phyloP scores from a whole-genome alignment of 768 basidiomycete genomes.

The Obba rivulosa region DNA sequence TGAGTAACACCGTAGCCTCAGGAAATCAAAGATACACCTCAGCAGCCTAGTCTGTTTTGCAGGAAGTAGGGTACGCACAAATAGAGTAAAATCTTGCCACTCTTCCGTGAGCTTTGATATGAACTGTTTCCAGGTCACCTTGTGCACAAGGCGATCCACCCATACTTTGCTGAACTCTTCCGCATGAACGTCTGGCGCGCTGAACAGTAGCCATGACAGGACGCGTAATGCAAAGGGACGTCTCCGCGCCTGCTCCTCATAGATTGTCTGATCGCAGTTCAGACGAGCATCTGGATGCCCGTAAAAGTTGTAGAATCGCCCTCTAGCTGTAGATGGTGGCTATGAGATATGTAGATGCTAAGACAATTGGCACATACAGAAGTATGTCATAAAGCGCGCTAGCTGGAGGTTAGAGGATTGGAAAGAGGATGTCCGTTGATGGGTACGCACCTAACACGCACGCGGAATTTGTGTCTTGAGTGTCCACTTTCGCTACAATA shows the following conservation, averaged over 20 bases:
- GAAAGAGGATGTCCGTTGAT: no score
- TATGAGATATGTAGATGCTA: background rate
- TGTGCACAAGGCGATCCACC: slow-evolving; percentile 10
- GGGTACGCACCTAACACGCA: no score
- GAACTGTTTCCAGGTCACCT: slow-evolving; percentile 13
- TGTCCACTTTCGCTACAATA: background rate
- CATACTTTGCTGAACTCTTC: slow-evolving; percentile 17
- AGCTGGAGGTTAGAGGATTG: no score
- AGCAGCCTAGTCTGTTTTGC: background rate
- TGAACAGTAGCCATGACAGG: slow-evolving; percentile 18
- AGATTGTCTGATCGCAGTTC: slow-evolving; percentile 37
- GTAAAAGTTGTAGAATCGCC: slow-evolving; percentile 38
- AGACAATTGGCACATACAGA: slow-evolving; percentile 24
- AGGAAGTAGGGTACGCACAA: slow-evolving; percentile 12
- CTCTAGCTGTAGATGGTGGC: slow-evolving; percentile 14
- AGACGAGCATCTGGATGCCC: slow-evolving; percentile 43
- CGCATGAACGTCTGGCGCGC: slow-evolving; percentile 20
- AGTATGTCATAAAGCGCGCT: slow-evolving; percentile 40
- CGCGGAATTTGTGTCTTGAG: no score
- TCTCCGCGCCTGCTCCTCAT: slow-evolving; percentile 1
- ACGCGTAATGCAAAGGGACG: slow-evolving; percentile 13
- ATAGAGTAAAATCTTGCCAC: slow-evolving; percentile 19
- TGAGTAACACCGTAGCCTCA: slow-evolving; percentile 29
- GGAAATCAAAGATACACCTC: background rate
- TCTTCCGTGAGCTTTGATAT: slow-evolving; percentile 18